phyloP scores from a whole-genome alignment of 371 early-diverging fungal species.

The Choanephora cucurbitarum region DNA sequence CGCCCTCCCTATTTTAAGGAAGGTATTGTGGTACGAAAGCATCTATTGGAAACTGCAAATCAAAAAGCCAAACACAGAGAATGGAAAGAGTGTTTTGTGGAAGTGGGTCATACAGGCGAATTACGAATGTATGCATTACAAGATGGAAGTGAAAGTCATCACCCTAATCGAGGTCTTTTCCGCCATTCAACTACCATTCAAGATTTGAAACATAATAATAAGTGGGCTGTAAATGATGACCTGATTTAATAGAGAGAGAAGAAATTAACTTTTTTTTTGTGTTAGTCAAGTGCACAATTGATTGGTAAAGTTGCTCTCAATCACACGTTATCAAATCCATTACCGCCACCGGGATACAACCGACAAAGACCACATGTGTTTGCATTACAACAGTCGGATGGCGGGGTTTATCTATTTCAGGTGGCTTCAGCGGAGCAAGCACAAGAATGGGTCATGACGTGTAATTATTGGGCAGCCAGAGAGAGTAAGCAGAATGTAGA shows the following conservation, averaged over 20 bases:
- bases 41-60: slow-evolving; percentile 72
- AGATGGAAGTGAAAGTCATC: slow-evolving; percentile 14
- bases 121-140: slow-evolving; percentile 80
- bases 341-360: slow-evolving; percentile 86
- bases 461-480: slow-evolving; percentile 94
- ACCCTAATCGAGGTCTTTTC: slow-evolving; percentile 20
- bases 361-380: slow-evolving; percentile 80
- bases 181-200: slow-evolving; percentile 22
- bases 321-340: slow-evolving; percentile 79
- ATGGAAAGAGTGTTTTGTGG: slow-evolving; percentile 85
- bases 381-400: slow-evolving; percentile 80
- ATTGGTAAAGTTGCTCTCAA: slow-evolving; percentile 72
- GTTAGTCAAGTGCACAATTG: slow-evolving; percentile 37
- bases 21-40: slow-evolving; percentile 84
- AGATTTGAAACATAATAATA: background rate
- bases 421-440: slow-evolving; percentile 67
- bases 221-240: slow-evolving; percentile 16
- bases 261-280: background rate
- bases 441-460: slow-evolving; percentile 81
- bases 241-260: too few relatives aligned
- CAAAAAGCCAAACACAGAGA: slow-evolving; percentile 78
- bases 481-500: slow-evolving; percentile 85
- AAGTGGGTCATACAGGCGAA: slow-evolving; percentile 71
- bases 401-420: slow-evolving; percentile 87
- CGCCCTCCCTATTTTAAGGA: slow-evolving; percentile 61